These are phyloP conservation scores for Fusarium algeriense DNA, from an alignment of 2,329 filamentous ascomycete species.

Conservation along the genomic window DNA sequence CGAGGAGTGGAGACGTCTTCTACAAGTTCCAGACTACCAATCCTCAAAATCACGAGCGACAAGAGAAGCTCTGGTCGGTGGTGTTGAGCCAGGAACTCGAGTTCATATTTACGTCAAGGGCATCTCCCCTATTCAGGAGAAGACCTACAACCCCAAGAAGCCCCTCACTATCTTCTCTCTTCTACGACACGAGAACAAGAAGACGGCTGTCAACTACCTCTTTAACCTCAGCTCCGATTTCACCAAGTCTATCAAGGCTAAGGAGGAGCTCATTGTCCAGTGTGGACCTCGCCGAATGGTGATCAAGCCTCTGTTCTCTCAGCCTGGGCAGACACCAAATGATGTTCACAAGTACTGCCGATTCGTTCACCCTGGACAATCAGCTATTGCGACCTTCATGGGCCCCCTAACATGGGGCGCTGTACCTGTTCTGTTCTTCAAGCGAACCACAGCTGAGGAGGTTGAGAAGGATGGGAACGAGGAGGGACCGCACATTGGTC, in stretches of 20 bases:
- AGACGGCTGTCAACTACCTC: constrained; percentile 88
- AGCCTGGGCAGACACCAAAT: constrained; percentile 90
- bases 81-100: constrained; percentile 84
- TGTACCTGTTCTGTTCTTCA: constrained; percentile 91
- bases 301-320: constrained; percentile 91
- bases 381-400: constrained; percentile 88
- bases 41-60: constrained; percentile 81
- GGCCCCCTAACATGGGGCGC: constrained; percentile 94
- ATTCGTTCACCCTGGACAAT: constrained; percentile 90
- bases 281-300: constrained; percentile 88
- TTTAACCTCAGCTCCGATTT: constrained; percentile 86
- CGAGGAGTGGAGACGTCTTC: constrained; percentile 86
- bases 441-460: constrained; percentile 63
- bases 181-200: constrained; percentile 94
- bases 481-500: constrained; percentile 59
- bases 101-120: constrained; percentile 81
- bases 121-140: constrained; percentile 58
- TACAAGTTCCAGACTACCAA: constrained; percentile 91
- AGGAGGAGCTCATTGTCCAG: constrained; percentile 92
- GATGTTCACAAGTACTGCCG: constrained; percentile 98
- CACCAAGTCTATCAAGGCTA: constrained; percentile 83
- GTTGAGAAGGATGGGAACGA: constrained; percentile 57
- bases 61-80: constrained; percentile 88
- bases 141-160: constrained; percentile 60
- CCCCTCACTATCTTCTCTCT: constrained; percentile 87